Percentiles rank a stretch among this genome's conserved stretches.
phyloP scores from a whole-genome alignment of 140 eudicot genomes.

The Erigeron philadelphicus region DNA sequence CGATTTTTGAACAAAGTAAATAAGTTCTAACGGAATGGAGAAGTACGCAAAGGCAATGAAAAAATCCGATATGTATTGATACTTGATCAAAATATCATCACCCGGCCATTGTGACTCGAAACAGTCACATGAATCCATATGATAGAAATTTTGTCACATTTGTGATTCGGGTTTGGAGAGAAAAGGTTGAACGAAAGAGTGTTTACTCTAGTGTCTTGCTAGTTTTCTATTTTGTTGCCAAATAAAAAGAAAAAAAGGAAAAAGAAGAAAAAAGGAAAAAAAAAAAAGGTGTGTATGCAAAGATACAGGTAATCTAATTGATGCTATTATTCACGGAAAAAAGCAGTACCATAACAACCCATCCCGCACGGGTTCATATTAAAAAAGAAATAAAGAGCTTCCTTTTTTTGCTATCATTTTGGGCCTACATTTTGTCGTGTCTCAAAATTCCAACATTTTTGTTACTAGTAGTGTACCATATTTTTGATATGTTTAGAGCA shows the following conservation, averaged over 20 bases:
- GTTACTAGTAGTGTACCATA: no score
- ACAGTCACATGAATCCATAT: slow-evolving; percentile 30
- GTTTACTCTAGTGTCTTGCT: neutral
- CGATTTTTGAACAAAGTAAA: slow-evolving; percentile 77
- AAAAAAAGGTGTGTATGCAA: neutral
- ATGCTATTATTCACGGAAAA: slow-evolving; percentile 14
- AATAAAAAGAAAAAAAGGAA: neutral
- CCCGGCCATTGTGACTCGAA: slow-evolving; percentile 45
- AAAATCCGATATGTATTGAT: slow-evolving; percentile 85
- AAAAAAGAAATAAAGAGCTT: neutral
- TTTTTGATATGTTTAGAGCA: no score
- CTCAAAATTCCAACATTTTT: neutral
- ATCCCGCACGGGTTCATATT: slow-evolving; percentile 19
- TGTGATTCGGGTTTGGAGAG: neutral
- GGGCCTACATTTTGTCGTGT: neutral
- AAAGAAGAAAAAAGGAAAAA: neutral
- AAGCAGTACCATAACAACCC: neutral
- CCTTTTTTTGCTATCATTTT: neutral
- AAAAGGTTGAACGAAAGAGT: neutral
- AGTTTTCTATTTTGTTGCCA: neutral
- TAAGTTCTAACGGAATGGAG: slow-evolving; percentile 77
- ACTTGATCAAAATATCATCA: slow-evolving; percentile 63
- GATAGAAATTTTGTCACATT: neutral
- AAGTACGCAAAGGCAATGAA: slow-evolving; percentile 87
- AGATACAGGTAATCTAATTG: neutral